These are phyloP conservation scores for Candida tetrigidarum DNA, from an alignment of 1,139 yeast genomes.

Conservation along the genomic window DNA sequence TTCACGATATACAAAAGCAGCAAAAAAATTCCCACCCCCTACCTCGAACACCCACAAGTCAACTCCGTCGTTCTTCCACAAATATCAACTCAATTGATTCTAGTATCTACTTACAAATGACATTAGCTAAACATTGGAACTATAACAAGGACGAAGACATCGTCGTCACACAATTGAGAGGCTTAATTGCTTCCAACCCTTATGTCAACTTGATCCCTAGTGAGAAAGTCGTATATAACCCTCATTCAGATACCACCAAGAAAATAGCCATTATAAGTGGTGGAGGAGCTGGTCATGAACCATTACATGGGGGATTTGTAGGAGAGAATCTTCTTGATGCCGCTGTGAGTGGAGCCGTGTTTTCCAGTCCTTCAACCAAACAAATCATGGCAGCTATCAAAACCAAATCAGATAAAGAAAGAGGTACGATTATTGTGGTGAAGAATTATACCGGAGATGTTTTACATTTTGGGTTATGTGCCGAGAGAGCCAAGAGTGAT, in stretches of 20 bases:
- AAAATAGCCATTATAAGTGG: constrained; percentile 82
- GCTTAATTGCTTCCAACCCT: constrained; percentile 73
- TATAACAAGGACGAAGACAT: constrained; percentile 55
- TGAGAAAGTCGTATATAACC: constrained; percentile 68
- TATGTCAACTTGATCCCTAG: constrained; percentile 61
- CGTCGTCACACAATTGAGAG: constrained; percentile 65
- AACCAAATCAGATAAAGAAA: constrained; percentile 57
- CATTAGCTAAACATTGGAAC: constrained; percentile 52
- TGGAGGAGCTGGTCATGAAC: constrained; percentile 98
- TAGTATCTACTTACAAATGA: background rate
- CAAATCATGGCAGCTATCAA: constrained; percentile 78
- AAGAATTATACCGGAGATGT: constrained; percentile 96
- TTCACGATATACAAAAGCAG: too few relatives aligned
- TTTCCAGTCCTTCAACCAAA: constrained; percentile 91
- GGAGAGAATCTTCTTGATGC: constrained; percentile 83
- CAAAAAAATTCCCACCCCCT: too few relatives aligned
- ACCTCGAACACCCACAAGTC: too few relatives aligned
- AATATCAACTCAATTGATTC: background rate
- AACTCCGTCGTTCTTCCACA: too few relatives aligned
- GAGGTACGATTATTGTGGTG: constrained; percentile 76
- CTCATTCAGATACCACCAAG: constrained; percentile 35
- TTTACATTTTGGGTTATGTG: constrained; percentile 88
- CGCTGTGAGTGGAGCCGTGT: constrained; percentile 87
- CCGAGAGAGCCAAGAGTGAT: constrained; percentile 80
- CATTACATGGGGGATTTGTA: constrained; percentile 89